Conservation (phyloP, 768 basidiomycete genomes). For the Suillus luteus region DNA sequence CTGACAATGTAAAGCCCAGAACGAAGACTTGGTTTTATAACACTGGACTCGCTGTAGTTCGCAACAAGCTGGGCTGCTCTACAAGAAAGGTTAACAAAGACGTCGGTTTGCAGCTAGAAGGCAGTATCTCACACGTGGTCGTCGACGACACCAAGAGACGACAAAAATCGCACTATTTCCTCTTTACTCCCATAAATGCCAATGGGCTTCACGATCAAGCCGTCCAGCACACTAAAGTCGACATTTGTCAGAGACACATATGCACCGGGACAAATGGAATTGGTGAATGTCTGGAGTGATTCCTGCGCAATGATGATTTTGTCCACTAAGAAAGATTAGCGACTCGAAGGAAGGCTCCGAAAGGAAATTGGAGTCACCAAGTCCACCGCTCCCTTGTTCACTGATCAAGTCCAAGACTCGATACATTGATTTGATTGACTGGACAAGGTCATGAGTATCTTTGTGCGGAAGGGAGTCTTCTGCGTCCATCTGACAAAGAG, state of each 20-base stretch:
- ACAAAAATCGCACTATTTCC: constrained; percentile 50
- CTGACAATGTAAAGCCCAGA: constrained; percentile 51
- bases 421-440: constrained; percentile 48
- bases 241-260: constrained; percentile 57
- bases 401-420: constrained; percentile 55
- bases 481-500: constrained; percentile 21
- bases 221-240: constrained; percentile 55
- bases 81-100: constrained; percentile 7
- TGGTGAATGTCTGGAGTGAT: constrained; percentile 50
- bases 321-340: constrained; percentile 43
- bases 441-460: constrained; percentile 24
- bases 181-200: constrained; percentile 60
- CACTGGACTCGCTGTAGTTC: constrained; percentile 1
- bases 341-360: background rate
- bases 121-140: constrained; percentile 39
- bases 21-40: constrained; percentile 34
- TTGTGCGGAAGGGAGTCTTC: constrained; percentile 10
- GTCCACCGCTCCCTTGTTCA: constrained; percentile 51
- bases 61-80: constrained; percentile 15
- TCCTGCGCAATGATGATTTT: constrained; percentile 63
- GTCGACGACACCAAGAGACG: constrained; percentile 38
- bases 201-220: constrained; percentile 45
- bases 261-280: constrained; percentile 49
- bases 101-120: background rate
- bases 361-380: constrained; percentile 39